Evolutionary conservation across 1,284 basidiomycete genomes (phyloP), one percentile per base, ranked within the genome.

Genomic region (Leccinum fallax): DNA sequence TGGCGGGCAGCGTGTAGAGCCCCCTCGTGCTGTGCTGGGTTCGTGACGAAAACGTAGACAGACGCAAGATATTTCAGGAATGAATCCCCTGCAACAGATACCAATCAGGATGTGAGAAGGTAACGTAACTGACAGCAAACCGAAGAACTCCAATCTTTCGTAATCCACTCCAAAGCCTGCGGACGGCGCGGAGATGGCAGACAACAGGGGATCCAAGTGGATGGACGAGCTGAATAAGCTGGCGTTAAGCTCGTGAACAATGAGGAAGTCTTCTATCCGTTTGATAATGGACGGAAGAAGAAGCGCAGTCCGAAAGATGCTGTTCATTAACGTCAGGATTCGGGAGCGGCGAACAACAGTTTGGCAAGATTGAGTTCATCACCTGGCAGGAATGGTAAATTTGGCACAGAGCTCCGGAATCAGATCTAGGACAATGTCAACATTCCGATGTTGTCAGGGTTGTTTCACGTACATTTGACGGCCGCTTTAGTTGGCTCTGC

Each of bases 31-130:
- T 81, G 78, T 11, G 80, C 76, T 4, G 90, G 88, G 67, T 86
- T 80, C 30, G 83, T 84, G 46, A 88, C 87, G 69, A 89, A 93
- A 38, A 89, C 81, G 71, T 91, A 90, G 60, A 87, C 78, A 13
- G 91, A 90, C 9, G 87, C 81, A 49, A 93, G 73, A 69, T 88
- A 89, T 75, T 94, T 94, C 60, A 94, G 77, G 73, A 91, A 90
- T 28, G 90, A 84, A 75, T 94, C 92, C 21, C 92, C 91, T 93
- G 65, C 43, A 58, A 55, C 48, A 59, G 54, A 55, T 60, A 58
- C 73, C 24, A 69, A 54, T 28, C 53, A 60, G 56, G 38, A 28
- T 15, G 24, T 62, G 65, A 63, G 66, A 65, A 48, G 32, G 59
- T 46, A 38, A 58, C 57, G 59, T 52, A 61, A 59, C 13, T 60